Percentiles rank a stretch among this genome's conserved stretches.
Conservation (phyloP, 495 filamentous ascomycete species). For the Trichocladium antarcticum region DNA sequence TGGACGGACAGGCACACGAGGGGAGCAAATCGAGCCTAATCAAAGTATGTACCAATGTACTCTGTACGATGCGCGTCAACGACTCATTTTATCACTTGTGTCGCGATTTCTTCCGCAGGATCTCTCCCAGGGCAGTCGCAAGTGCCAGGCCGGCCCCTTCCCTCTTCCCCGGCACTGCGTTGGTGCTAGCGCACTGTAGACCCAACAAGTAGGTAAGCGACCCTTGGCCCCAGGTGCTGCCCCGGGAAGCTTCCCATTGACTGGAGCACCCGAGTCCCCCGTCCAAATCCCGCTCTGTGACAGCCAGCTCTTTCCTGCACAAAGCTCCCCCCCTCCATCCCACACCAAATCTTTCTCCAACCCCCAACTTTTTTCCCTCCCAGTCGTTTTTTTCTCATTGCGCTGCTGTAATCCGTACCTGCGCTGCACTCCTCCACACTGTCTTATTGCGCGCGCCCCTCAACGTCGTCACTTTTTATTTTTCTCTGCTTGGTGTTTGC, state of each 20-base stretch:
- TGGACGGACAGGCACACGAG: too few species aligned
- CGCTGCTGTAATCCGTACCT: constrained; percentile 20
- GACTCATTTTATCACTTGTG: too few species aligned
- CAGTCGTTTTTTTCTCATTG: constrained; percentile 17
- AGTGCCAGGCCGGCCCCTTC: not conserved
- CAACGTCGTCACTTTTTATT: constrained; percentile 30
- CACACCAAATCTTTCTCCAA: constrained; percentile 24
- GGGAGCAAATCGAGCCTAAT: too few species aligned
- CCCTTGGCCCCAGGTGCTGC: not conserved
- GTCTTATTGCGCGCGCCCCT: constrained; percentile 24
- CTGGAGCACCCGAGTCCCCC: constrained; percentile 5
- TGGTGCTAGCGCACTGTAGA: not conserved
- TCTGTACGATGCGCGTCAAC: too few species aligned
- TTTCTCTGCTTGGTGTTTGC: constrained; percentile 4
- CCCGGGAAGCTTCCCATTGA: constrained; percentile 20
- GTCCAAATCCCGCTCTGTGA: constrained; percentile 16
- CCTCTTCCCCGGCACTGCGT: not conserved
- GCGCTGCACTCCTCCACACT: constrained; percentile 20
- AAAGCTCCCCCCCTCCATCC: constrained; percentile 20
- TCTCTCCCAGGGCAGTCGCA: not conserved
- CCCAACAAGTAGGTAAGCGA: too few species aligned
- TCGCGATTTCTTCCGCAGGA: too few species aligned
- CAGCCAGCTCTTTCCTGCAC: constrained; percentile 9
- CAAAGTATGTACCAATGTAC: too few species aligned
- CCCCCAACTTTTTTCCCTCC: constrained; percentile 24